phyloP scores from a whole-genome alignment of 345 rosid species.

The Salix dunnii region DNA sequence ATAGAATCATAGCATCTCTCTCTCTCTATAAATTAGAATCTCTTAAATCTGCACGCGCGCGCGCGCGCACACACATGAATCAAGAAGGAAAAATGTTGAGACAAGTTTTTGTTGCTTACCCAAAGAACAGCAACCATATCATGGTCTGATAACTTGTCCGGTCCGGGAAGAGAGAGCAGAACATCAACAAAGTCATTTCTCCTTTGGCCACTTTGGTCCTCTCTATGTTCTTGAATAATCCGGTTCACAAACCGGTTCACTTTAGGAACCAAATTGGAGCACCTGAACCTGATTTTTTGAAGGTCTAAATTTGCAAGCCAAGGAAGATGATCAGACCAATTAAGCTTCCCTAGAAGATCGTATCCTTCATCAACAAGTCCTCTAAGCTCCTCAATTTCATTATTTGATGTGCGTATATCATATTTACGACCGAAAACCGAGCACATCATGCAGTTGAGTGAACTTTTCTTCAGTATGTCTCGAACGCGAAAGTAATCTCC shows the following conservation, averaged over 20 bases:
- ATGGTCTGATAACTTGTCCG: constrained; percentile 30
- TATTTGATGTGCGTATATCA: constrained; percentile 9
- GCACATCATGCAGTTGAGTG: constrained; percentile 55
- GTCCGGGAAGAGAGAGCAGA: constrained; percentile 35
- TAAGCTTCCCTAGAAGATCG: constrained; percentile 41
- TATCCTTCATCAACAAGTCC: constrained; percentile 52
- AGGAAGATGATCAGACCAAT: constrained; percentile 56
- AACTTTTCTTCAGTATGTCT: constrained; percentile 38
- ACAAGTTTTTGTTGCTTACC: constrained; percentile 25
- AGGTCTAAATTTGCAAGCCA: constrained; percentile 43
- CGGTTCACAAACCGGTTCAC: constrained; percentile 47
- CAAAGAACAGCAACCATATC: constrained; percentile 53
- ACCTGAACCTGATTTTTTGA: constrained; percentile 42
- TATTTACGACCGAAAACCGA: constrained; percentile 47
- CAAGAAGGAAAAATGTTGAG: neutral
- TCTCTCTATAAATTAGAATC: too few relatives aligned
- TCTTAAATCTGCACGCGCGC: too few relatives aligned
- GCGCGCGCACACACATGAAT: neutral
- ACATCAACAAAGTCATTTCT: constrained; percentile 44
- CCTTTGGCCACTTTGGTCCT: neutral
- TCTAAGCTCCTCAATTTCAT: constrained; percentile 30
- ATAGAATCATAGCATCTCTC: too few relatives aligned
- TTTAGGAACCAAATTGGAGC: constrained; percentile 38
- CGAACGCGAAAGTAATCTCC: constrained; percentile 22
- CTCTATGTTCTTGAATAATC: constrained; percentile 38